Conservation (phyloP, 225 moss, liverwort and hornwort species). For the Physcomitrellopsis africana region DNA sequence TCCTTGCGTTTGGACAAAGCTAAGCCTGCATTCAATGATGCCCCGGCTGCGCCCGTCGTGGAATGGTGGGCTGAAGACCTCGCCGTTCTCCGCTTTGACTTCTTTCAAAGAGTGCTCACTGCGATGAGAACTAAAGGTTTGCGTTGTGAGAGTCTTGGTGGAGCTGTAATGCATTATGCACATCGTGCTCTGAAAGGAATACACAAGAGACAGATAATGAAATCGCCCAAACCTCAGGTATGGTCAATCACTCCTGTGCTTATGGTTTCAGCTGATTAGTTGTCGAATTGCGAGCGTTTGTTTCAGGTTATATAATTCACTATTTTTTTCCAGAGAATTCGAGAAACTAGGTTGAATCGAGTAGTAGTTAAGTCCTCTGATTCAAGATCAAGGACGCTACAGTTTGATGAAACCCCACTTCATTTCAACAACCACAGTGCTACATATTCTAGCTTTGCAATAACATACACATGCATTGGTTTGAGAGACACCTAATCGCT, state of each 20-base stretch:
- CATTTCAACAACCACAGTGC: too few relatives aligned
- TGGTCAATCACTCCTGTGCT: neutral
- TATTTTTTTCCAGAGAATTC: too few relatives aligned
- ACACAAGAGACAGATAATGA: conserved; percentile 74
- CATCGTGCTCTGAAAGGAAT: conserved; percentile 91
- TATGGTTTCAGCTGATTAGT: too few relatives aligned
- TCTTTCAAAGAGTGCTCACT: conserved; percentile 74
- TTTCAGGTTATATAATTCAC: too few relatives aligned
- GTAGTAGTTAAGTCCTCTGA: too few relatives aligned
- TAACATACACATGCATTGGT: too few relatives aligned
- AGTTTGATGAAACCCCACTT: too few relatives aligned
- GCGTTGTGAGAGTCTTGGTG: conserved; percentile 85
- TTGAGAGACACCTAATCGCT: too few relatives aligned
- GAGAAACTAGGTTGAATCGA: too few relatives aligned
- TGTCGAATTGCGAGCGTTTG: too few relatives aligned
- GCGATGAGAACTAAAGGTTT: conserved; percentile 81
- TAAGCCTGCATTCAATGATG: conserved; percentile 69
- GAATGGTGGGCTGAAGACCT: conserved; percentile 99
- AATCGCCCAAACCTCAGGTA: conserved; percentile 53
- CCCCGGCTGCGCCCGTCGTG: conserved; percentile 54
- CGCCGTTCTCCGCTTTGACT: conserved; percentile 80
- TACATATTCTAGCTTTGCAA: too few relatives aligned
- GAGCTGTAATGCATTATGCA: conserved; percentile 91
- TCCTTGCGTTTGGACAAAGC: conserved; percentile 58
- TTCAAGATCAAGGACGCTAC: too few relatives aligned